Evolutionary conservation across 2,329 filamentous ascomycete genomes (phyloP).

Genomic region (Colletotrichum chlorophyti): DNA sequence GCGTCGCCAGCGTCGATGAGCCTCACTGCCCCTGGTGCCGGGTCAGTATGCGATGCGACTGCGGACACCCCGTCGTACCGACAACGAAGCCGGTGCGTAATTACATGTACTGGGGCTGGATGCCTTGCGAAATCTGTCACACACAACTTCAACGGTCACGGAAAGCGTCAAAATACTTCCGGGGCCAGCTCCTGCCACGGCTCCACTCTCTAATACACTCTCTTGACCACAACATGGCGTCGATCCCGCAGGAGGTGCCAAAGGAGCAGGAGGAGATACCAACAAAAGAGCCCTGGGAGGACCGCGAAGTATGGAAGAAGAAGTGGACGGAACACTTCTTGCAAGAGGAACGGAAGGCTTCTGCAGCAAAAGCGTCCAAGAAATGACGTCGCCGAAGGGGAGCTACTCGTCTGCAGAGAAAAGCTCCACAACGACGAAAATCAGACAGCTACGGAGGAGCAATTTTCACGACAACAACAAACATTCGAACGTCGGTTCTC

Average conservation of each 20-base stretch:
- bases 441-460: too few relatives aligned
- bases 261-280: conserved; percentile 25
- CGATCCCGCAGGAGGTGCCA: conserved; percentile 22
- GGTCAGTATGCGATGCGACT: conserved; percentile 35
- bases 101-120: conserved; percentile 24
- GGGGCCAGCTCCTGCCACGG: conserved; percentile 19
- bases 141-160: conserved; percentile 23
- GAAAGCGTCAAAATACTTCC: conserved; percentile 20
- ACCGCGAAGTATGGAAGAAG: conserved; percentile 27
- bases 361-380: conserved; percentile 14
- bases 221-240: conserved; percentile 26
- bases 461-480: neutral
- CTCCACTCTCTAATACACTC: conserved; percentile 28
- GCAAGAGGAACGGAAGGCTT: conserved; percentile 21
- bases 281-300: conserved; percentile 26
- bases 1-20: conserved; percentile 40
- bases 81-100: conserved; percentile 21
- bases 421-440: too few relatives aligned
- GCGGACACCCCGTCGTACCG: conserved; percentile 42
- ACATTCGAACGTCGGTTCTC: too few relatives aligned
- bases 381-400: too few relatives aligned
- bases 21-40: conserved; percentile 51
- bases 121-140: conserved; percentile 26
- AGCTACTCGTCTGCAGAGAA: too few relatives aligned
- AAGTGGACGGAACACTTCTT: conserved; percentile 24